Percentiles rank a stretch among this genome's conserved stretches.
Evolutionary conservation across 768 basidiomycete species (phyloP).

Genomic region (Tricholoma sp.): DNA sequence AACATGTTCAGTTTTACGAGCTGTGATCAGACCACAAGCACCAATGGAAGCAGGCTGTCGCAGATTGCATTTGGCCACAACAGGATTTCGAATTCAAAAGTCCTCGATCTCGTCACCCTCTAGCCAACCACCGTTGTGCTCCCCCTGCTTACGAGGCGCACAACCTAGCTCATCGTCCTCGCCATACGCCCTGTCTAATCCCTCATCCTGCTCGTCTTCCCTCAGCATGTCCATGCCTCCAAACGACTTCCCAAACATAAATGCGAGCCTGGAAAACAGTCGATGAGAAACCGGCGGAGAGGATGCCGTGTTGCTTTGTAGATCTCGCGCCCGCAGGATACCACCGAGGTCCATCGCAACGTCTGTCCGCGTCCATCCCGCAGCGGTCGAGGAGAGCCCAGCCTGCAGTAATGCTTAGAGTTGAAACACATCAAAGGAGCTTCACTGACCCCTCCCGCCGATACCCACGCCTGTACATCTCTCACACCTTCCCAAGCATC

Average conservation of each 20-base stretch:
- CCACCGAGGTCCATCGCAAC: conserved; percentile 56
- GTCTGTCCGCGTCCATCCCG: conserved; percentile 45
- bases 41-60: no score
- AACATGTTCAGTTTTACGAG: no score
- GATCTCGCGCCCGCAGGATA: conserved; percentile 47
- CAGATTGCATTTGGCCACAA: not conserved
- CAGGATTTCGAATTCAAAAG: conserved; percentile 20
- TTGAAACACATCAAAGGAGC: not conserved
- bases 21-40: no score
- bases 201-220: conserved; percentile 26
- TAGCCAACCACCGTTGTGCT: conserved; percentile 42
- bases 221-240: conserved; percentile 26
- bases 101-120: conserved; percentile 60
- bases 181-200: conserved; percentile 10
- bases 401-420: conserved; percentile 6
- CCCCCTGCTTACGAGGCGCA: conserved; percentile 22
- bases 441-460: conserved; percentile 19
- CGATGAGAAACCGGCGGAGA: conserved; percentile 32
- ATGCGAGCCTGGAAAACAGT: conserved; percentile 50
- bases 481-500: conserved; percentile 57
- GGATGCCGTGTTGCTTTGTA: conserved; percentile 7
- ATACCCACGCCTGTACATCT: conserved; percentile 56
- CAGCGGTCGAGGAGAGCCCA: conserved; percentile 12
- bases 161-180: conserved; percentile 23
- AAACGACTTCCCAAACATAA: conserved; percentile 30